These are phyloP conservation scores for Aspergillus viridinutans DNA, from an alignment of 2,329 filamentous ascomycete genomes.

Conservation along the genomic window DNA sequence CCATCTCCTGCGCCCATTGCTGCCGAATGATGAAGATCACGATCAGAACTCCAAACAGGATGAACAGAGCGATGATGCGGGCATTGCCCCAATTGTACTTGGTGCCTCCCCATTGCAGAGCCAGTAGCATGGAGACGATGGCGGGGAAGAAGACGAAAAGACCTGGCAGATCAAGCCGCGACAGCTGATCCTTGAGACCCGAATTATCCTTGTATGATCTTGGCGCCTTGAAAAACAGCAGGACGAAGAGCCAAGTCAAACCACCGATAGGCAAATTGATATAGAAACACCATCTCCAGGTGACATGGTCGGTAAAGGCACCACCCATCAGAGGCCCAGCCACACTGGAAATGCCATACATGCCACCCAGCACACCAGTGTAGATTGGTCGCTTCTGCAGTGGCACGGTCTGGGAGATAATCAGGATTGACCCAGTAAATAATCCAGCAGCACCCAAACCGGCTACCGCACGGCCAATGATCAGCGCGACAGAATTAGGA, in stretches of 20 bases:
- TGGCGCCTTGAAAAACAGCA: slow-evolving; percentile 27
- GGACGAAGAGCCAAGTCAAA: slow-evolving; percentile 29
- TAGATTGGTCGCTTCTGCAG: slow-evolving; percentile 38
- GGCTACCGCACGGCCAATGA: slow-evolving; percentile 41
- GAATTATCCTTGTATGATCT: slow-evolving; percentile 24
- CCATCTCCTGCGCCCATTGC: slow-evolving; percentile 36
- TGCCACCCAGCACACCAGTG: slow-evolving; percentile 38
- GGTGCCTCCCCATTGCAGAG: slow-evolving; percentile 34
- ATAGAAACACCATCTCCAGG: slow-evolving; percentile 45
- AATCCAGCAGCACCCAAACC: slow-evolving; percentile 38
- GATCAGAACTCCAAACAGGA: slow-evolving; percentile 49
- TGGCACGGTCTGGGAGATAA: slow-evolving; percentile 39
- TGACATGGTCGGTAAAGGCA: slow-evolving; percentile 40
- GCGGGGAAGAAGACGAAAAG: slow-evolving; percentile 3
- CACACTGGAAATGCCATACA: slow-evolving; percentile 42
- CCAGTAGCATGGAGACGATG: slow-evolving; percentile 5
- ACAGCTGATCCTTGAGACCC: slow-evolving; percentile 21
- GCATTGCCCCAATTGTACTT: slow-evolving; percentile 43
- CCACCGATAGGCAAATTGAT: slow-evolving; percentile 38
- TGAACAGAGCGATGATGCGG: slow-evolving; percentile 47
- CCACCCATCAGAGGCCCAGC: slow-evolving; percentile 44
- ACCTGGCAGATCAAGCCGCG: slow-evolving; percentile 30
- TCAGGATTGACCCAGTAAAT: slow-evolving; percentile 37
- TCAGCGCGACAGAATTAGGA: slow-evolving; percentile 35
- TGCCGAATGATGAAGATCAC: slow-evolving; percentile 39